Conservation (phyloP, 257 asterid genomes). For the Datura wrightii region DNA sequence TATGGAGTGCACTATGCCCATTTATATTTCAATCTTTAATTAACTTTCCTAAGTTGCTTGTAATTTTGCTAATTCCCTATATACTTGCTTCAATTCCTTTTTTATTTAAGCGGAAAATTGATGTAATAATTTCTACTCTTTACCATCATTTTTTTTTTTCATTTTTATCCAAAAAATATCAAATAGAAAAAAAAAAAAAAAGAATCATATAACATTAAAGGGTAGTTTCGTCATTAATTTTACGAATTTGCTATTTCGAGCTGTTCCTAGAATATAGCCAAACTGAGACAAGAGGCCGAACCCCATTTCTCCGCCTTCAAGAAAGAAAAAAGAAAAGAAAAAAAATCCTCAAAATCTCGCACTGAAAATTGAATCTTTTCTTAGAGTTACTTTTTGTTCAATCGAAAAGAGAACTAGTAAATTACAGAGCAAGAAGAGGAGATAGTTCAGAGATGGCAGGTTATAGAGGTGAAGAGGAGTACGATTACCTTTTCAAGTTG, state of each 20-base stretch:
- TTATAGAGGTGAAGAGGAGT: slow-evolving; percentile 65
- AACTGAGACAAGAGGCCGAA: slow-evolving; percentile 48
- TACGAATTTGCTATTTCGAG: background rate
- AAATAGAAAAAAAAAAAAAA: too few species aligned
- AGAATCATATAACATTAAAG: too few species aligned
- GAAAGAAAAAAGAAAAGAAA: background rate
- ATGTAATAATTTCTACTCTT: background rate
- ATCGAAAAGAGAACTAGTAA: background rate
- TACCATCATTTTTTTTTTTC: background rate
- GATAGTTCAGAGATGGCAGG: slow-evolving; percentile 46
- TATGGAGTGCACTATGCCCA: background rate
- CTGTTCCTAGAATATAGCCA: slow-evolving; percentile 46
- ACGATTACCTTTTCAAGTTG: slow-evolving; percentile 65
- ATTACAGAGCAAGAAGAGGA: background rate
- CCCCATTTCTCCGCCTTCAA: slow-evolving; percentile 26
- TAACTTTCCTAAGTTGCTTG: background rate
- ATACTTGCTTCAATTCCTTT: background rate
- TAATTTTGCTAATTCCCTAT: background rate
- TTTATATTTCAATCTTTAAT: background rate
- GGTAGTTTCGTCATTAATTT: too few species aligned
- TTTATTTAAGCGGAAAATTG: background rate
- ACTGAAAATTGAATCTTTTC: background rate
- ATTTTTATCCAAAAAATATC: background rate
- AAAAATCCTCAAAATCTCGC: background rate
- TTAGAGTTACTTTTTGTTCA: background rate